Evolutionary conservation across 1,284 basidiomycete genomes (phyloP).

Genomic region (Puccinia polysora): DNA sequence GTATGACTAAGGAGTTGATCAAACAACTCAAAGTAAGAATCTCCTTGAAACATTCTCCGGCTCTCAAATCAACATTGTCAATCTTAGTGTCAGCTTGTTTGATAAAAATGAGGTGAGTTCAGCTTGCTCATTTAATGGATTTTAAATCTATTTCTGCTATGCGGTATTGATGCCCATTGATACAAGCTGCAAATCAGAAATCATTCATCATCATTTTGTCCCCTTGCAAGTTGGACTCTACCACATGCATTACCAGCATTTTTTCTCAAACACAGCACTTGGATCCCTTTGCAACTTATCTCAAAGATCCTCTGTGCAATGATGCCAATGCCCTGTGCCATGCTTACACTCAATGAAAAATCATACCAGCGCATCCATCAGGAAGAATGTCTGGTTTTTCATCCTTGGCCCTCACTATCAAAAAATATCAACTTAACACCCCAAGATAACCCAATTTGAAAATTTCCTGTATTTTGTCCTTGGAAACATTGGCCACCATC

Average conservation of each 20-base stretch:
- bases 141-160: too few species aligned
- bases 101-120: conserved; percentile 4
- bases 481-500: too few species aligned
- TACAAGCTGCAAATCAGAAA: background rate
- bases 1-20: conserved; percentile 11
- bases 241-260: background rate
- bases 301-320: conserved; percentile 2
- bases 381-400: too few species aligned
- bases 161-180: background rate
- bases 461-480: too few species aligned
- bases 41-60: background rate
- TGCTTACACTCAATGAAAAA: background rate
- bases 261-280: background rate
- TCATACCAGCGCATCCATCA: too few species aligned
- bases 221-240: background rate
- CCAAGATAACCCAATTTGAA: too few species aligned
- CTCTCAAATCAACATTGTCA: conserved; percentile 2
- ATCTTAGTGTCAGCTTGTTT: conserved; percentile 15
- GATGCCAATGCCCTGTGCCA: background rate
- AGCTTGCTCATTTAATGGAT: background rate
- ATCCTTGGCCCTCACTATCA: too few species aligned
- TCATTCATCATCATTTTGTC: conserved; percentile 11
- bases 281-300: background rate
- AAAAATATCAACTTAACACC: too few species aligned
- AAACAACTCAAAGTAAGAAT: conserved; percentile 5